Percentiles rank a stretch among this genome's conserved stretches.
Evolutionary conservation across 805 yeast species (phyloP).

Genomic region (Teunomyces tritomae): DNA sequence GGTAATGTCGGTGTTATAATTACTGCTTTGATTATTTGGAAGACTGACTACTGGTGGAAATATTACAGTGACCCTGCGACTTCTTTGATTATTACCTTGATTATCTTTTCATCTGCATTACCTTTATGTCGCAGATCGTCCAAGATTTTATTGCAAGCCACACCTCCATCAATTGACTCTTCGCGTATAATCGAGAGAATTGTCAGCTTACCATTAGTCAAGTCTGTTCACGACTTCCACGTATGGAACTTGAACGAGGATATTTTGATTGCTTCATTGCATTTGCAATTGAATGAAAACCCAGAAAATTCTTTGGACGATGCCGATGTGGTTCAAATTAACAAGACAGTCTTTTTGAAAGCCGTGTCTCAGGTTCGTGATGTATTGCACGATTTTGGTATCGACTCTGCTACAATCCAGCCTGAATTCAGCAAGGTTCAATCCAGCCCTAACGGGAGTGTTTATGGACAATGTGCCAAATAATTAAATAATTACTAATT

Average conservation of each 20-base stretch:
- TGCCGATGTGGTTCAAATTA: slow-evolving; percentile 50
- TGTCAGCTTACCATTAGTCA: slow-evolving; percentile 64
- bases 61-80: slow-evolving; percentile 83
- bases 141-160: slow-evolving; percentile 85
- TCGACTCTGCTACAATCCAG: slow-evolving; percentile 92
- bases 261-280: slow-evolving; percentile 82
- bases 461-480: slow-evolving; percentile 3
- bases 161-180: slow-evolving; percentile 81
- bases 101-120: slow-evolving; percentile 86
- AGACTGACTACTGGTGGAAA: slow-evolving; percentile 85
- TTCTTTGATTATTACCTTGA: slow-evolving; percentile 79
- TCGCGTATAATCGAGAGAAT: slow-evolving; percentile 71
- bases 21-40: slow-evolving; percentile 91
- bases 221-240: slow-evolving; percentile 91
- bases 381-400: slow-evolving; percentile 78
- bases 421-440: slow-evolving; percentile 64
- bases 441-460: slow-evolving; percentile 1
- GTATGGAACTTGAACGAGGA: slow-evolving; percentile 94
- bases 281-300: slow-evolving; percentile 56
- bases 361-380: slow-evolving; percentile 74
- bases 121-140: slow-evolving; percentile 87
- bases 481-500: neutral
- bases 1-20: slow-evolving; percentile 92
- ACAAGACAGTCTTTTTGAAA: slow-evolving; percentile 48
- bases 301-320: neutral